Conservation (phyloP, 352 stramenopile species). For the Phytophthora megakarya region DNA sequence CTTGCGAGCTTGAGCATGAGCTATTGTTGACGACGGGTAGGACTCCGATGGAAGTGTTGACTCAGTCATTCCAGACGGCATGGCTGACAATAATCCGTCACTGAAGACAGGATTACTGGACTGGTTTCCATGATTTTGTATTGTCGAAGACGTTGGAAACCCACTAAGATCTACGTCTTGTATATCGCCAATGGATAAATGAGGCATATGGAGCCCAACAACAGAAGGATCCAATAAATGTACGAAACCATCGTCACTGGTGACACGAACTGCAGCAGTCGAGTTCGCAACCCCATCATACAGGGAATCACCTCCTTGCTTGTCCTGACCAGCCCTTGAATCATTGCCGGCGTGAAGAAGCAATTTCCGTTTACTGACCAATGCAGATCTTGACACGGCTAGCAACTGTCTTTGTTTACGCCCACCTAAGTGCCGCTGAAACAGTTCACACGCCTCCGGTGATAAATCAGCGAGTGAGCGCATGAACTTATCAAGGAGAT, state of each 20-base stretch:
- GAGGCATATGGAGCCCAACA: slow-evolving; percentile 41
- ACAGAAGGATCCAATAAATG: slow-evolving; percentile 44
- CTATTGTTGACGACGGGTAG: neutral
- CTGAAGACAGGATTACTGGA: neutral
- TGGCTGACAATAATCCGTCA: slow-evolving; percentile 3
- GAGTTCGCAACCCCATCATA: slow-evolving; percentile 24
- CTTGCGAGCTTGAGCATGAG: slow-evolving; percentile 7
- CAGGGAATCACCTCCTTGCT: slow-evolving; percentile 26
- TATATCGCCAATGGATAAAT: slow-evolving; percentile 66
- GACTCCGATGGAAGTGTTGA: slow-evolving; percentile 24
- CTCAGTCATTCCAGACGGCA: slow-evolving; percentile 1
- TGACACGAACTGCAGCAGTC: slow-evolving; percentile 2
- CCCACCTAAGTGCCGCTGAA: slow-evolving; percentile 71
- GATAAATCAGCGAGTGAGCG: slow-evolving; percentile 60
- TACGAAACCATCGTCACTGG: slow-evolving; percentile 39
- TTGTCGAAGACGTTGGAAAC: slow-evolving; percentile 39
- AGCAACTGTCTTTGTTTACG: slow-evolving; percentile 55
- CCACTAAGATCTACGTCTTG: slow-evolving; percentile 60
- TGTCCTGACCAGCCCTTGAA: slow-evolving; percentile 18
- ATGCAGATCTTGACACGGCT: slow-evolving; percentile 7
- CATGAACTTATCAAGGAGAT: slow-evolving; percentile 74
- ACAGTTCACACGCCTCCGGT: slow-evolving; percentile 65
- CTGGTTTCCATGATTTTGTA: slow-evolving; percentile 25
- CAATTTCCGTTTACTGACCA: slow-evolving; percentile 43
- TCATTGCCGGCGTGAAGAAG: slow-evolving; percentile 3